These are phyloP conservation scores for Aspergillus sclerotioniger DNA, from an alignment of 495 filamentous ascomycete species.

Conservation along the genomic window DNA sequence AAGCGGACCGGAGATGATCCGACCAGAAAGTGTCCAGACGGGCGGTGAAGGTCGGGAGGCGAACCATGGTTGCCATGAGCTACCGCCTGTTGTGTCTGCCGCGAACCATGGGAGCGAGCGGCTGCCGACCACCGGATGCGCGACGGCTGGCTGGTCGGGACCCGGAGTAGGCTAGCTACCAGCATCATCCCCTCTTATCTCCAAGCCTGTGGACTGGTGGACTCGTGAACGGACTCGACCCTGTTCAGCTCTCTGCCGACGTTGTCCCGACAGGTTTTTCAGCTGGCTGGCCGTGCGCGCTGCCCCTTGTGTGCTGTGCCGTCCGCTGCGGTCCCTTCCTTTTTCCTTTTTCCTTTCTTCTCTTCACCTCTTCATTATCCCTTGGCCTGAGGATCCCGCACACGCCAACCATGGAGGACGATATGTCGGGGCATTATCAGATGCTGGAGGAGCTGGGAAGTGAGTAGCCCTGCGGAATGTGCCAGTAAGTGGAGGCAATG, in stretches of 20 bases:
- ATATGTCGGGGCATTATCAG: conserved; percentile 80
- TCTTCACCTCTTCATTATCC: conserved; percentile 7
- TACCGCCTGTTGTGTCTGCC: conserved; percentile 34
- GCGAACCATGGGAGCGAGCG: conserved; percentile 25
- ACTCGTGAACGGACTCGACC: conserved; percentile 8
- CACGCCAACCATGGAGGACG: conserved; percentile 44
- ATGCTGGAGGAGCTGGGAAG: conserved; percentile 90
- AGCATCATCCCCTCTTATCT: conserved; percentile 11
- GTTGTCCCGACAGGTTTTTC: conserved; percentile 14
- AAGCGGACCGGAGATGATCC: too few species aligned
- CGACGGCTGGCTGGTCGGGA: conserved; percentile 5
- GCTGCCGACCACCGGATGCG: conserved; percentile 21
- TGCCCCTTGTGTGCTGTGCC: conserved; percentile 9
- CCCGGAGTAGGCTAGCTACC: conserved; percentile 7
- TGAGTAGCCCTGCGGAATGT: conserved; percentile 44
- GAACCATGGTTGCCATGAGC: conserved; percentile 40
- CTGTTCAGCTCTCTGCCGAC: conserved; percentile 17
- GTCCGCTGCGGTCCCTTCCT: background rate
- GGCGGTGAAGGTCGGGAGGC: background rate
- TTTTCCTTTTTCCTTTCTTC: conserved; percentile 14
- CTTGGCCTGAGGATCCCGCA: background rate
- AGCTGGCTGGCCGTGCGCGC: conserved; percentile 15
- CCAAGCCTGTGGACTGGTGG: too few species aligned
- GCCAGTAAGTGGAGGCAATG: background rate
- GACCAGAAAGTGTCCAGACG: too few species aligned